These are phyloP conservation scores for Passiflora organensis DNA, from an alignment of 345 rosid species.

Conservation along the genomic window DNA sequence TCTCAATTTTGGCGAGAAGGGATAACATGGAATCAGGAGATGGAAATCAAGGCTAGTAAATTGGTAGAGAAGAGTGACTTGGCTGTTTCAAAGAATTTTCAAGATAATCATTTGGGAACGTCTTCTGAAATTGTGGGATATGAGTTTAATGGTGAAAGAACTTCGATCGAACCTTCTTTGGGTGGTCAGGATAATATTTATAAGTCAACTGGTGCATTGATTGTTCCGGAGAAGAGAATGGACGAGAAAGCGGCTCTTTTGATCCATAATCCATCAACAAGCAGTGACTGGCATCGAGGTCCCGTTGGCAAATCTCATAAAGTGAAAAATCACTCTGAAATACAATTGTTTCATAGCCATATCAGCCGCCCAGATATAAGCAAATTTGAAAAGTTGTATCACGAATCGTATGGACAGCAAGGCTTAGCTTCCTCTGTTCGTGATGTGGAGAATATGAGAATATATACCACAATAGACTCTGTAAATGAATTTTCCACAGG, in stretches of 20 bases:
- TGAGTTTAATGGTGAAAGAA: conserved; percentile 18
- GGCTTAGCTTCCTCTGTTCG: conserved; percentile 18
- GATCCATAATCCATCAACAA: conserved; percentile 21
- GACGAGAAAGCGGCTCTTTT: conserved; percentile 16
- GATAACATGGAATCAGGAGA: conserved; percentile 15
- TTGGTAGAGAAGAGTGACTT: conserved; percentile 20
- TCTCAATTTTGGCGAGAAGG: conserved; percentile 15
- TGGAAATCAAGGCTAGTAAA: conserved; percentile 20
- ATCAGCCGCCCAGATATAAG: conserved; percentile 9
- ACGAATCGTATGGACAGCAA: conserved; percentile 24
- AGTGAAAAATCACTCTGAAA: conserved; percentile 15
- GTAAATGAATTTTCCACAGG: conserved; percentile 22
- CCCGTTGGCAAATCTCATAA: conserved; percentile 5
- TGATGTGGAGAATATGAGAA: conserved; percentile 46
- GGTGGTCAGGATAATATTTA: conserved; percentile 12
- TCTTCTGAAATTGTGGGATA: conserved; percentile 38
- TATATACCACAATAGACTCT: conserved; percentile 41
- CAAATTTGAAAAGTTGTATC: conserved; percentile 14
- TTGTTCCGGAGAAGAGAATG: conserved; percentile 39
- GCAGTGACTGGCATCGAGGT: conserved; percentile 15
- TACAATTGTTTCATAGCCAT: conserved; percentile 20
- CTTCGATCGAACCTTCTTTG: conserved; percentile 20
- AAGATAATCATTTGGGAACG: conserved; percentile 29
- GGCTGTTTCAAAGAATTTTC: conserved; percentile 21
- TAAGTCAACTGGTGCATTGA: conserved; percentile 24